Conservation (phyloP, 805 yeast genomes). For the Spathaspora hagerdaliae region DNA sequence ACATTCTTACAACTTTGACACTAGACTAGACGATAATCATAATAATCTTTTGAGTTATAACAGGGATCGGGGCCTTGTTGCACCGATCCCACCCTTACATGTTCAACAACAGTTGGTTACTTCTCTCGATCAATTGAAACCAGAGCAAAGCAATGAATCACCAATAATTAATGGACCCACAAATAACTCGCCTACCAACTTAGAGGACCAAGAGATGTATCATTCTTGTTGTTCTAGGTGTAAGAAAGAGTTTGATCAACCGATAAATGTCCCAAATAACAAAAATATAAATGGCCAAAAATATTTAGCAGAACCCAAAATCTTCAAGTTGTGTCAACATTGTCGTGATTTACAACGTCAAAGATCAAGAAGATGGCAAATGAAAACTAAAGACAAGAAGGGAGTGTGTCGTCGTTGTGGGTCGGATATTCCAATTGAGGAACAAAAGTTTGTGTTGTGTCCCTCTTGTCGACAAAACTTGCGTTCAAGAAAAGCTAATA, state of each 20-base stretch:
- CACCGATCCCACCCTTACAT: constrained; percentile 41
- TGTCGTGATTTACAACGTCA: constrained; percentile 63
- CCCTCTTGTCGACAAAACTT: constrained; percentile 54
- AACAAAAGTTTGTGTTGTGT: constrained; percentile 54
- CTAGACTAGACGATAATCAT: not conserved
- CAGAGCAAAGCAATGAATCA: not conserved
- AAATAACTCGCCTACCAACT: not conserved
- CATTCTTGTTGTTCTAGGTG: constrained; percentile 51
- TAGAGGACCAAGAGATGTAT: constrained; percentile 22
- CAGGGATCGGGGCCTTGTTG: constrained; percentile 15
- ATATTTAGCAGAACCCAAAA: constrained; percentile 36
- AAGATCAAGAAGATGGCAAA: constrained; percentile 62
- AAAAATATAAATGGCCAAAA: constrained; percentile 14
- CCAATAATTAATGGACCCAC: not conserved
- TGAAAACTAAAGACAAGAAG: constrained; percentile 51
- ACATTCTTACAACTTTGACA: not conserved
- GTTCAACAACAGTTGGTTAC: constrained; percentile 37
- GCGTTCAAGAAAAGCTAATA: constrained; percentile 50
- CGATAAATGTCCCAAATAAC: constrained; percentile 27
- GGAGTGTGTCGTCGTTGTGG: constrained; percentile 71
- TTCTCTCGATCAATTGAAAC: not conserved
- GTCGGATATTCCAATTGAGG: constrained; percentile 45
- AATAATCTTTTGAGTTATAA: constrained; percentile 3
- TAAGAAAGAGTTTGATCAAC: constrained; percentile 54
- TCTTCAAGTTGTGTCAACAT: constrained; percentile 56